Base-by-base conservation (phyloP, 495 filamentous ascomycete species). In the Penicillium steckii region DNA sequence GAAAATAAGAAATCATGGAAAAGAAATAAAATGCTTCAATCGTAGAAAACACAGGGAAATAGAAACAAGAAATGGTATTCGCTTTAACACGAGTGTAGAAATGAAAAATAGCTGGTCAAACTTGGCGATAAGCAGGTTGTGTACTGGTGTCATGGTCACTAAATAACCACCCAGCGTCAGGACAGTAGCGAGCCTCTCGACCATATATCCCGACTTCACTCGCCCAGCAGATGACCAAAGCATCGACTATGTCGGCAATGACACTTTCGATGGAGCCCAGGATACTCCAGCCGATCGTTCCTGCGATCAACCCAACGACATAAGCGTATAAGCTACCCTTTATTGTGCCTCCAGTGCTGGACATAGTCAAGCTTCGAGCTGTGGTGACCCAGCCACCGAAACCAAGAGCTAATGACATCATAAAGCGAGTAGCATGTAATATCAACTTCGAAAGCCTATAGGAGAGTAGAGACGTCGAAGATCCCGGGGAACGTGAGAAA, bases 371-470 rank as follows among this genome's bases (percentile, higher is more conserved):
- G 65, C 85, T 83, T 41, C 87, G 82, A 15, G 94, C 90, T 25
- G 91, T 93, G 46, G 87, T 86, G n/a, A 97, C 90, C 94, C 94
- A 98, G 22, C 89, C 94, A n/a, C 88, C 93, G 62, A 96, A 93
- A 1, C 94, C 95, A 23, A 98, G 78, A 2, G 88, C 88, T 30
- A 89, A 80, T 6, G 90, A 88, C 80, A 95, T 95, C 58, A 97
- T 88, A 58, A 89, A 87, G 17, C 94, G 81, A 15, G 89, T 90
- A 17, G 94, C 92, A 56, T 95, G 87, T 10, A 98, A 83, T 17
- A 98, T 83, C 49, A 98, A 79, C 61, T 96, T 96, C 4, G 93
- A 89, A 17, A 97, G 84, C 19, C 86, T 83, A 62, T 97, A 98
- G 3, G 94, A 85, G 27, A 83, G 65, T 24, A 87, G 66, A 23